Percentiles rank a stretch among this genome's conserved stretches.
These are phyloP conservation scores for Rhizophora mangle DNA, from an alignment of 345 rosid genomes.

Conservation along the genomic window DNA sequence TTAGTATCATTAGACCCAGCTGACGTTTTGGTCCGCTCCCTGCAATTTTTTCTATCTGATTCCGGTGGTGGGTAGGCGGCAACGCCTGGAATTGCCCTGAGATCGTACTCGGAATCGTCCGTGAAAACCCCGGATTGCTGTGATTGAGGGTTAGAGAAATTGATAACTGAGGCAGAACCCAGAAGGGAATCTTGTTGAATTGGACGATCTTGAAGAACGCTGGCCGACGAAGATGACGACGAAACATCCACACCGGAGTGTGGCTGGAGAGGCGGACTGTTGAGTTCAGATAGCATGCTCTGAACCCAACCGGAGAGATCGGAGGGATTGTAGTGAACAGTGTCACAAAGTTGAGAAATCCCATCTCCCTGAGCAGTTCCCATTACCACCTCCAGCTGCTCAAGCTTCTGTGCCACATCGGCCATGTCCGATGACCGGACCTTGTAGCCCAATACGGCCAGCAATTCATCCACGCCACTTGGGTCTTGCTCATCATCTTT, in stretches of 20 bases:
- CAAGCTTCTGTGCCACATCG: conserved; percentile 33
- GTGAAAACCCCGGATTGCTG: conserved; percentile 8
- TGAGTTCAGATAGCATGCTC: conserved; percentile 28
- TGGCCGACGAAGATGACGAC: neutral
- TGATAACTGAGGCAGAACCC: conserved; percentile 5
- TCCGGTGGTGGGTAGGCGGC: conserved; percentile 16
- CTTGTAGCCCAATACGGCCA: conserved; percentile 32
- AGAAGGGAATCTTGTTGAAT: conserved; percentile 11
- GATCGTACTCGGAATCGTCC: conserved; percentile 32
- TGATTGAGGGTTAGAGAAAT: neutral
- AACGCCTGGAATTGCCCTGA: conserved; percentile 33
- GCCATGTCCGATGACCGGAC: conserved; percentile 35
- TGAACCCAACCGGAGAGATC: conserved; percentile 33
- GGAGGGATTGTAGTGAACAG: conserved; percentile 31
- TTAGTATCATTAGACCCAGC: neutral
- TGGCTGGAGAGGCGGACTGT: neutral
- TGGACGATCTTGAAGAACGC: no score
- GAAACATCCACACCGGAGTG: neutral
- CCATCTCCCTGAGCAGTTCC: conserved; percentile 26
- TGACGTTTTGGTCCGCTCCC: conserved; percentile 20
- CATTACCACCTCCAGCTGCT: conserved; percentile 34
- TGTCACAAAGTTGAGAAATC: conserved; percentile 22
- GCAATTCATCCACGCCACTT: conserved; percentile 34
- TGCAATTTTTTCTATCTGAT: neutral
- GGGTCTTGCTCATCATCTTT: conserved; percentile 47